Conservation (phyloP, 176 grass and related monocot genomes). For the Microstegium vimineum region DNA sequence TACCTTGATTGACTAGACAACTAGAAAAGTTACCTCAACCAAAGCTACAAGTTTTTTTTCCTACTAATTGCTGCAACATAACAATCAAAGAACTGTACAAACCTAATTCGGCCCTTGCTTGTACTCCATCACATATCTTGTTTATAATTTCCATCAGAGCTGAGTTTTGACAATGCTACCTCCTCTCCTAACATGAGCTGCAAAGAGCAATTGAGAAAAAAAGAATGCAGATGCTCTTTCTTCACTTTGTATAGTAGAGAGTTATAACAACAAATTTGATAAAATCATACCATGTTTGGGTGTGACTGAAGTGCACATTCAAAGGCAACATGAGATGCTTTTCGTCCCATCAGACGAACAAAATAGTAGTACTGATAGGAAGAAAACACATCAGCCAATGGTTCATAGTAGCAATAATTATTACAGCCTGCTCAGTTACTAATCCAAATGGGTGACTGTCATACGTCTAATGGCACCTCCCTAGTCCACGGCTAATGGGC, state of each 20-base stretch:
- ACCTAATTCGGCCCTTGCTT: constrained; percentile 76
- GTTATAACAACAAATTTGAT: not conserved
- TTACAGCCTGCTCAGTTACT: not conserved
- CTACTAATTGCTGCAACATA: not conserved
- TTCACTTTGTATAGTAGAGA: not conserved
- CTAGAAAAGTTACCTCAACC: not conserved
- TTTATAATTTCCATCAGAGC: constrained; percentile 60
- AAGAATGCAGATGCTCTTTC: not conserved
- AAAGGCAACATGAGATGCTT: constrained; percentile 66
- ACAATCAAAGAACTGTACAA: not conserved
- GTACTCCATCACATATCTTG: constrained; percentile 72
- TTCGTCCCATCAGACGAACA: constrained; percentile 68
- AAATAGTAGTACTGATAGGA: constrained; percentile 71
- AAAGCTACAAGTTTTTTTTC: not conserved
- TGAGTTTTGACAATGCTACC: constrained; percentile 74
- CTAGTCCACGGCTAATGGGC: too few species aligned
- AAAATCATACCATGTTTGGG: constrained; percentile 66
- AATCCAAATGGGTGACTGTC: not conserved
- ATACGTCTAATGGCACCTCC: too few species aligned
- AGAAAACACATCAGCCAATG: constrained; percentile 1
- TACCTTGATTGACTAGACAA: not conserved
- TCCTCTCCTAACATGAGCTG: constrained; percentile 80
- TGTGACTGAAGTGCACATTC: constrained; percentile 82
- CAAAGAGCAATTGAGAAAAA: not conserved
- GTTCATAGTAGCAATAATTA: not conserved